Evolutionary conservation across 495 filamentous ascomycete species (phyloP).

Genomic region (Penicillium samsonianum): DNA sequence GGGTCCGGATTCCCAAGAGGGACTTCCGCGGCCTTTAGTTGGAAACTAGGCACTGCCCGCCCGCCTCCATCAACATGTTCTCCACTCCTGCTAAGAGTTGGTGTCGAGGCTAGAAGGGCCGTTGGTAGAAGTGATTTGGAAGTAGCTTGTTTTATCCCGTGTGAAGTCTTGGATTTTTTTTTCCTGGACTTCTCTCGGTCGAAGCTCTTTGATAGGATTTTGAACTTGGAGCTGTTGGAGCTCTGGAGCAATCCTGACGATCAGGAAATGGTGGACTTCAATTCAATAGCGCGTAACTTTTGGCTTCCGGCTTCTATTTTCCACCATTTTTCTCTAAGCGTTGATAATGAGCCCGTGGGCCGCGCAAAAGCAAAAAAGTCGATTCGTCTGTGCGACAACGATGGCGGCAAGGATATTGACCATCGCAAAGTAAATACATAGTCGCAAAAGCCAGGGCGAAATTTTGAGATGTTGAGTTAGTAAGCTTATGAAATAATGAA

Average conservation of each 20-base stretch:
- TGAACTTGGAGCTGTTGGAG: background rate
- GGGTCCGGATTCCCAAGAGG: constrained; percentile 17
- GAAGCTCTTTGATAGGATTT: background rate
- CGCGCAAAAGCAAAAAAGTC: constrained; percentile 1
- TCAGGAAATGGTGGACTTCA: constrained; percentile 4
- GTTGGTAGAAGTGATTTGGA: constrained; percentile 5
- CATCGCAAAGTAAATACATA: background rate
- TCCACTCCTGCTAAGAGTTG: constrained; percentile 18
- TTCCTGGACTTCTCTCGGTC: background rate
- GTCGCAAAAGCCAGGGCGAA: constrained; percentile 2
- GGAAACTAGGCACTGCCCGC: constrained; percentile 29
- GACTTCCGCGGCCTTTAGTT: constrained; percentile 24
- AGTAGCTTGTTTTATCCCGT: constrained; percentile 1
- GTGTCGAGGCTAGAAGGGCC: constrained; percentile 12
- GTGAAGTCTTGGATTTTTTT: background rate
- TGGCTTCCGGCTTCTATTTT: background rate
- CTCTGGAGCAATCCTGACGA: background rate
- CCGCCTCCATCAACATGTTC: constrained; percentile 26
- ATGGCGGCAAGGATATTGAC: constrained; percentile 16
- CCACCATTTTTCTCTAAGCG: background rate
- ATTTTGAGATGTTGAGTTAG: constrained; percentile 2
- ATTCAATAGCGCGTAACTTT: constrained; percentile 10
- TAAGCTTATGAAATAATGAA: background rate
- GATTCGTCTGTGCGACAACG: constrained; percentile 20
- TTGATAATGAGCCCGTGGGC: constrained; percentile 12